These are phyloP conservation scores for Colletotrichum godetiae DNA, from an alignment of 2,329 filamentous ascomycete species.

Conservation along the genomic window DNA sequence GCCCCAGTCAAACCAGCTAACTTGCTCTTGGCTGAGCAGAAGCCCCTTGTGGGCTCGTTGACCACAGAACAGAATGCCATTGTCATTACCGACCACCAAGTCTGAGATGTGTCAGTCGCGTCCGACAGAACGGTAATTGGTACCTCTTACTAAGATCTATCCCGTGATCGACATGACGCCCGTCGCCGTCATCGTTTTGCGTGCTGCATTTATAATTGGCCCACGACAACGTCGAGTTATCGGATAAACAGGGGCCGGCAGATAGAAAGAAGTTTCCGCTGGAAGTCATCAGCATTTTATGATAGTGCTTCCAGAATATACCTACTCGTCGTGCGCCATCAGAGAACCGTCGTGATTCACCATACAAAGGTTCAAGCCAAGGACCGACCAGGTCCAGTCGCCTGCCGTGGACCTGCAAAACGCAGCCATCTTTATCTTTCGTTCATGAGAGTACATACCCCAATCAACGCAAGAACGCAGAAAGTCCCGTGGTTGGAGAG, in stretches of 20 bases:
- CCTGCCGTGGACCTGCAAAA: not conserved
- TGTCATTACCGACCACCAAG: not conserved
- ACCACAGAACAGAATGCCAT: not conserved
- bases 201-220: constrained; percentile 8
- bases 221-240: not conserved
- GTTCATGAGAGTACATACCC: not conserved
- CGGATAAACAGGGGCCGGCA: not conserved
- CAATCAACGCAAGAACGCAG: not conserved
- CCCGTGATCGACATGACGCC: not conserved
- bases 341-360: not conserved
- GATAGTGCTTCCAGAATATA: not conserved
- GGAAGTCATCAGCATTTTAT: not conserved
- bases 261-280: constrained; percentile 2
- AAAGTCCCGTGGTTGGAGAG: not conserved
- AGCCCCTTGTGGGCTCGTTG: not conserved
- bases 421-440: constrained; percentile 1
- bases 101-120: not conserved
- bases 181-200: not conserved
- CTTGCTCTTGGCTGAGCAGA: not conserved
- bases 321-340: not conserved
- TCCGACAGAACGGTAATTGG: not conserved
- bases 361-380: constrained; percentile 2
- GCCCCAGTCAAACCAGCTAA: not conserved
- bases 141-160: constrained; percentile 2
- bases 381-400: not conserved